These are phyloP conservation scores for Scutellaria galericulata DNA, from an alignment of 257 asterid species.

Conservation along the genomic window DNA sequence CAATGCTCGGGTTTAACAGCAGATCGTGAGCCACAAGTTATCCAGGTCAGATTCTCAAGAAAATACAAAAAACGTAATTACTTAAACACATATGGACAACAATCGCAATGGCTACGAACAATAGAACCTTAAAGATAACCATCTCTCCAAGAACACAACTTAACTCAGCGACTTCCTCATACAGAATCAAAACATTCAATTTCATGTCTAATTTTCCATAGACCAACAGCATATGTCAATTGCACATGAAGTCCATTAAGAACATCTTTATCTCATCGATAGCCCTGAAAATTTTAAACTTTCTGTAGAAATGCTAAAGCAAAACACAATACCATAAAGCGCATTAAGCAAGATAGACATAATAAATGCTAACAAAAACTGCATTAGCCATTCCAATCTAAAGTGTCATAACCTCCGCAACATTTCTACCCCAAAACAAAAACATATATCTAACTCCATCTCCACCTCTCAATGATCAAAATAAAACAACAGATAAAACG, in stretches of 20 bases:
- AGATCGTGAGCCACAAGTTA: not conserved
- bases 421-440: not conserved
- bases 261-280: too few species aligned
- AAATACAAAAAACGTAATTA: not conserved
- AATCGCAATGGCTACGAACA: constrained; percentile 1
- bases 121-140: constrained; percentile 19
- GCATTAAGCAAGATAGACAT: constrained; percentile 2
- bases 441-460: not conserved
- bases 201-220: too few species aligned
- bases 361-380: not conserved
- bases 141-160: constrained; percentile 6
- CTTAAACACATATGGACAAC: constrained; percentile 20
- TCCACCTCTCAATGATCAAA: too few species aligned
- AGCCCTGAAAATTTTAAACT: too few species aligned
- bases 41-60: not conserved
- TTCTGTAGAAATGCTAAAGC: not conserved
- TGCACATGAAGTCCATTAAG: too few species aligned
- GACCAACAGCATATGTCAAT: too few species aligned
- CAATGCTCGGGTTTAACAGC: constrained; percentile 14
- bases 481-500: too few species aligned
- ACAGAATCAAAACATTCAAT: too few species aligned
- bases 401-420: not conserved
- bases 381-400: constrained; percentile 6
- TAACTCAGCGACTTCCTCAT: not conserved
- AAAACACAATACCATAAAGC: not conserved